Evolutionary conservation across 2,329 filamentous ascomycete species (phyloP), one percentile per base, ranked within the genome.

Genomic region (Penicillium sp.): DNA sequence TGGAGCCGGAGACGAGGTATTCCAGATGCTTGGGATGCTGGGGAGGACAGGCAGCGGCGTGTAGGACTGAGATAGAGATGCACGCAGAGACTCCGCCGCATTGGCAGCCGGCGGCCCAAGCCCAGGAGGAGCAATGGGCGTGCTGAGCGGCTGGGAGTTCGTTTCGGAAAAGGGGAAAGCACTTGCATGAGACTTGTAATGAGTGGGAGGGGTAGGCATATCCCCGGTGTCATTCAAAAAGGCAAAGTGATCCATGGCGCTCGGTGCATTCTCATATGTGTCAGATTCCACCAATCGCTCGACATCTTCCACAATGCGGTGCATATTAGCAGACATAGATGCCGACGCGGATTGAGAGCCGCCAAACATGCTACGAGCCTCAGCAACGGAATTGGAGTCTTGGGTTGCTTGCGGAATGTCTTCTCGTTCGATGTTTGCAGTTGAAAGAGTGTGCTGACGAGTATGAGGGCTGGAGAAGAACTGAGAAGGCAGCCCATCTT

Each of bases 401-500:
- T 56, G 59, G 25, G 45, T 50, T 7, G 46, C 53, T 27, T 52
- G 50, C 20, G 58, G 59, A 20, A 66, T 64, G 41, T 67, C 63
- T 36, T 67, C 64, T 28, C 60, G 62, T 42, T 71, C 69, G 37
- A 73, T 63, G 34, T 62, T 66, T 19, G 54, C 57, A 10, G 69
- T 55, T 3, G 68, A 58, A 14, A 72, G 62, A 6, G 60, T 57
- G 38, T 70, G 65, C 14, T 64, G 62, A 43, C 71, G 67, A 16
- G 57, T 53, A 31, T 60, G 57, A 25, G 72, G 70, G 33, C 70
- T 75, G 4, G 72, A 63, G 21, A 73, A 65, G 41, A 75, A 64
- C 39, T 76, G 71, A 15, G 72, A 71, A 7, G 74, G 72, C 11
- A 77, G 56, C 11, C 69, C 75, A 30, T 74, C 73, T 51, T 79